Evolutionary conservation across 1,284 basidiomycete genomes (phyloP).

Genomic region (Xerocomus minutiporus): DNA sequence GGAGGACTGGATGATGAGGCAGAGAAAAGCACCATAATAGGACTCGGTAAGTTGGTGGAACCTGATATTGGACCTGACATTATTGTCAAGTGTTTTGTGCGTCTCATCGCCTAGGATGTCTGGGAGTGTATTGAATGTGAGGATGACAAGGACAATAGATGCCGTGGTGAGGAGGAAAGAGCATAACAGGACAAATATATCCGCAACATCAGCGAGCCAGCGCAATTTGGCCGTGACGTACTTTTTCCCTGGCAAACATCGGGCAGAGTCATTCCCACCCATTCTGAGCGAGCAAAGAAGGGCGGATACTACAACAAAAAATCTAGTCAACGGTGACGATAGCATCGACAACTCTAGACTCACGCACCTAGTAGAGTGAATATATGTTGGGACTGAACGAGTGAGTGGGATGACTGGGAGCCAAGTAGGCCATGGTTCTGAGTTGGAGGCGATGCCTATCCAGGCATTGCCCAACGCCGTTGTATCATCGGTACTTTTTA

Average conservation of each 20-base stretch:
- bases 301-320: background rate
- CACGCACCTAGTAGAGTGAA: background rate
- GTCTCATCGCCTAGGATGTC: no score
- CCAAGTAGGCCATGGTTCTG: background rate
- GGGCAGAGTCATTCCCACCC: background rate
- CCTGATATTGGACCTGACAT: no score
- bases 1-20: no score
- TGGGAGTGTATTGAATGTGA: constrained; percentile 4
- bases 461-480: no score
- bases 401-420: background rate
- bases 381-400: background rate
- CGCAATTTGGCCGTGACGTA: background rate
- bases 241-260: background rate
- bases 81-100: no score
- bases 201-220: constrained; percentile 4
- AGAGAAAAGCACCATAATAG: no score
- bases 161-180: constrained; percentile 2
- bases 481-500: no score
- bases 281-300: background rate
- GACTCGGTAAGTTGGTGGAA: no score
- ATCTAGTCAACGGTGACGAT: background rate
- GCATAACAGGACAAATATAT: constrained; percentile 9
- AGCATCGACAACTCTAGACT: background rate
- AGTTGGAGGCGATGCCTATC: no score
- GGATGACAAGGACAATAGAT: constrained; percentile 5